A percentile compares a stretch with the other conserved stretches of the same genome.
Evolutionary conservation across 192 early-diverging fungal genomes (phyloP).

Genomic region (Obelidium mucronatum): DNA sequence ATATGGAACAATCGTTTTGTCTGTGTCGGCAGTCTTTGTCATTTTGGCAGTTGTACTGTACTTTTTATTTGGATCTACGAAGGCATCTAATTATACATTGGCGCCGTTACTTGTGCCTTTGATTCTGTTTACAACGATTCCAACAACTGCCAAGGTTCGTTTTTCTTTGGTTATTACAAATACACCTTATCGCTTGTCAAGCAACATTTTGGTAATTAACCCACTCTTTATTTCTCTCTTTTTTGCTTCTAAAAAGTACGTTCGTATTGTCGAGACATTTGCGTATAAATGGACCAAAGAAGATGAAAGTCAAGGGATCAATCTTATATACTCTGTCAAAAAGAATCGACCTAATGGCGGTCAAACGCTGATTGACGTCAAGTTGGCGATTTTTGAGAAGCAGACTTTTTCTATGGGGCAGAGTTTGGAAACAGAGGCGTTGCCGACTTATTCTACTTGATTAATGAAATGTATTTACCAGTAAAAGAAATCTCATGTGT

Average conservation of each 20-base stretch:
- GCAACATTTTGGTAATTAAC: neutral
- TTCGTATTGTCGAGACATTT: neutral
- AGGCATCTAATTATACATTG: neutral
- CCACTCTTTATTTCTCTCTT: neutral
- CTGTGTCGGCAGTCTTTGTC: no score
- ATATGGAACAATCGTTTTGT: no score
- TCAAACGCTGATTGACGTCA: neutral
- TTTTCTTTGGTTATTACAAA: neutral
- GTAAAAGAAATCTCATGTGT: no score
- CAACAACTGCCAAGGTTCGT: neutral
- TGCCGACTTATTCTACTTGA: constrained; percentile 5
- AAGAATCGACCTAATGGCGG: neutral
- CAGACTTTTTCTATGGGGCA: neutral
- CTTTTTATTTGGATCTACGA: no score
- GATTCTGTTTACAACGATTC: neutral
- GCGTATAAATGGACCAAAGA: neutral
- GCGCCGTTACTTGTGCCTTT: neutral
- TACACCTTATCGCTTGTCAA: no score
- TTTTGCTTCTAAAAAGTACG: no score
- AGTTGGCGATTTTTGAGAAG: constrained; percentile 11
- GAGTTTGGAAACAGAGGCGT: neutral
- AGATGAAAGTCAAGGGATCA: neutral
- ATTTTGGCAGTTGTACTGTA: no score
- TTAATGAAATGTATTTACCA: no score
- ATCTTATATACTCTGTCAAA: neutral